These are phyloP conservation scores for Erodium maritimum DNA, from an alignment of 345 rosid genomes.

Conservation along the genomic window DNA sequence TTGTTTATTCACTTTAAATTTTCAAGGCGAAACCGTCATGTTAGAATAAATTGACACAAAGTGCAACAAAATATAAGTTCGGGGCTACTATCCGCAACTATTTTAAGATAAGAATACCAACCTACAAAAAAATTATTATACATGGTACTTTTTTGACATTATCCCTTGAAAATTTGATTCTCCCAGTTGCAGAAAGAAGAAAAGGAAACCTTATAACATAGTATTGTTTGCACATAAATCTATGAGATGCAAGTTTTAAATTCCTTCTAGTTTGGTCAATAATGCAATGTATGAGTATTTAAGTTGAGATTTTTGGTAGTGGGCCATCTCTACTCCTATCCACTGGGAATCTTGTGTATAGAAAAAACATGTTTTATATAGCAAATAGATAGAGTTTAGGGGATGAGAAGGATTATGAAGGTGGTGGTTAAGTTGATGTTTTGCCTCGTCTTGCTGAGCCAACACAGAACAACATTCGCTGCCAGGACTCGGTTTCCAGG, in stretches of 20 bases:
- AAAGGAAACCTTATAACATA: constrained; percentile 11
- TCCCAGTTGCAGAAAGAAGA: constrained; percentile 23
- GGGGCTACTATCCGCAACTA: too few species aligned
- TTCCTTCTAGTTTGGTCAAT: constrained; percentile 8
- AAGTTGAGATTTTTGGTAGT: neutral
- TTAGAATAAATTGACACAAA: too few species aligned
- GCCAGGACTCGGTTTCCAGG: constrained; percentile 5
- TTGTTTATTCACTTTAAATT: too few species aligned
- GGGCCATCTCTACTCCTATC: constrained; percentile 11
- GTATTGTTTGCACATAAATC: constrained; percentile 19
- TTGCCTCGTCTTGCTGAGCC: constrained; percentile 11
- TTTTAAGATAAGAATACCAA: too few species aligned
- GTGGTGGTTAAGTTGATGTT: constrained; percentile 8
- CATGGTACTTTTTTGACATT: too few species aligned
- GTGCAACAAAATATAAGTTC: too few species aligned
- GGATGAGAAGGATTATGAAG: constrained; percentile 5
- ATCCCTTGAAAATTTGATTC: constrained; percentile 9
- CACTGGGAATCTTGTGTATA: neutral
- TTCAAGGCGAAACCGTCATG: too few species aligned
- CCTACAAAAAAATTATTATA: too few species aligned
- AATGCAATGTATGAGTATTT: neutral
- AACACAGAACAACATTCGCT: constrained; percentile 8
- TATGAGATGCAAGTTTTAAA: constrained; percentile 2
- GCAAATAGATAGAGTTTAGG: constrained; percentile 2
- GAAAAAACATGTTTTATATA: neutral